Conservation (phyloP, 2,329 filamentous ascomycete genomes). For the Decorospora gaudefroyi region DNA sequence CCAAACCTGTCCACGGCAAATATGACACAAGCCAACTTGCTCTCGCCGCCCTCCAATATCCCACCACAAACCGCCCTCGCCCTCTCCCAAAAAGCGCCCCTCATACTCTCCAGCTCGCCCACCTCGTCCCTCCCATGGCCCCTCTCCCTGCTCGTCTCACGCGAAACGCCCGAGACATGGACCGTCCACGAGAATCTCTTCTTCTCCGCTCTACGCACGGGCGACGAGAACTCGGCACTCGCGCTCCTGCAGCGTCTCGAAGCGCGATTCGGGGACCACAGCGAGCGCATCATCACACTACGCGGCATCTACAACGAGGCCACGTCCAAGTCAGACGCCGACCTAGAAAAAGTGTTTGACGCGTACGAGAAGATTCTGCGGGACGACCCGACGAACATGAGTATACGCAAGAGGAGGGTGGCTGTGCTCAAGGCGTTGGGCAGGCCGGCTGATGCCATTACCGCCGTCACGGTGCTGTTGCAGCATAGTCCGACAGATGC, state of each 20-base stretch:
- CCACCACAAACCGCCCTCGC: constrained; percentile 49
- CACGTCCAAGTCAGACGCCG: constrained; percentile 66
- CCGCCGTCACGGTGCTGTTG: constrained; percentile 73
- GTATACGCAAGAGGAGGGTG: constrained; percentile 80
- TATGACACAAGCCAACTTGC: constrained; percentile 46
- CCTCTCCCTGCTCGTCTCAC: constrained; percentile 56
- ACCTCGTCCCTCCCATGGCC: constrained; percentile 55
- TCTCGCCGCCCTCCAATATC: constrained; percentile 49
- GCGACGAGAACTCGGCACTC: constrained; percentile 77
- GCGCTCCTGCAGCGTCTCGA: constrained; percentile 75
- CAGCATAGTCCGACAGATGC: constrained; percentile 86
- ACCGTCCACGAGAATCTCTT: constrained; percentile 84
- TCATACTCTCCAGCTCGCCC: constrained; percentile 45
- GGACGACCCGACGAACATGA: constrained; percentile 78
- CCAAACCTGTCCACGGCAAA: constrained; percentile 9
- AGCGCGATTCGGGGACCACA: constrained; percentile 77
- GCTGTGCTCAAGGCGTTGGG: constrained; percentile 77
- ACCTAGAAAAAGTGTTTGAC: constrained; percentile 70
- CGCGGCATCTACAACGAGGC: constrained; percentile 85
- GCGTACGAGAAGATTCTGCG: constrained; percentile 77
- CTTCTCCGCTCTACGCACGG: constrained; percentile 79
- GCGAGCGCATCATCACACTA: constrained; percentile 85
- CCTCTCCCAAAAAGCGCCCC: constrained; percentile 55
- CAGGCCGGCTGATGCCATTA: constrained; percentile 71
- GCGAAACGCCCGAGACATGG: constrained; percentile 82